phyloP scores from a whole-genome alignment of 1,139 yeast genomes.

The Suhomyces maxii region DNA sequence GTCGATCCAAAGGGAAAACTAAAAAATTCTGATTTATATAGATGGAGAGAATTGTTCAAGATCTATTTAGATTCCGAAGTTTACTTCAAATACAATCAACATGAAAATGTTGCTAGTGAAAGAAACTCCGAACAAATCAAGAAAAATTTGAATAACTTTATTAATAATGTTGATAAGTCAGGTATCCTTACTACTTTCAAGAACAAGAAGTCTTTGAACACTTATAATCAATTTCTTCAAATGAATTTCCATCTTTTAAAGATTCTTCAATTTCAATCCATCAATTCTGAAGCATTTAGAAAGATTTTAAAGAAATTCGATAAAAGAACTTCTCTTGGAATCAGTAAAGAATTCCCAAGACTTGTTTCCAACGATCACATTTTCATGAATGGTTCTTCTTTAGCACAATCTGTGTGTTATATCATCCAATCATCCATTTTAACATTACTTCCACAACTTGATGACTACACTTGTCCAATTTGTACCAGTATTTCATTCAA shows the following conservation, averaged over 20 bases:
- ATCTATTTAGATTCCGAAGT: constrained; percentile 66
- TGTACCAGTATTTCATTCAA: constrained; percentile 70
- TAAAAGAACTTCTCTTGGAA: constrained; percentile 62
- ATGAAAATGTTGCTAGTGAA: constrained; percentile 40
- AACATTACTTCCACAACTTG: constrained; percentile 66
- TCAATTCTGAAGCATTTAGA: constrained; percentile 62
- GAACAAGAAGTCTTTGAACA: constrained; percentile 45
- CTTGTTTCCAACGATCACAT: constrained; percentile 47
- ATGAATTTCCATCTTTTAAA: constrained; percentile 58
- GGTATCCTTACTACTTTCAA: constrained; percentile 46
- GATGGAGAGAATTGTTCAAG: constrained; percentile 71
- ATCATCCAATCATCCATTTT: constrained; percentile 56
- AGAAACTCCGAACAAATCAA: constrained; percentile 39
- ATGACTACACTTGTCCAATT: constrained; percentile 73
- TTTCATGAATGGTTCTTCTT: constrained; percentile 46
- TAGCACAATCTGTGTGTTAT: constrained; percentile 56
- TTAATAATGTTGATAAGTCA: constrained; percentile 41
- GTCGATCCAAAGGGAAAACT: constrained; percentile 36
- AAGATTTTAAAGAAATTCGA: constrained; percentile 76
- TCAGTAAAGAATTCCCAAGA: constrained; percentile 49
- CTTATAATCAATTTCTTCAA: constrained; percentile 52
- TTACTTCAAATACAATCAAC: constrained; percentile 58
- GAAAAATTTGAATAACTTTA: constrained; percentile 42
- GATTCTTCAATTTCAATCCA: constrained; percentile 59
- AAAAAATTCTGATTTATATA: constrained; percentile 56